Conservation (phyloP, 2,329 filamentous ascomycete genomes). For the Colletotrichum liaoningense region DNA sequence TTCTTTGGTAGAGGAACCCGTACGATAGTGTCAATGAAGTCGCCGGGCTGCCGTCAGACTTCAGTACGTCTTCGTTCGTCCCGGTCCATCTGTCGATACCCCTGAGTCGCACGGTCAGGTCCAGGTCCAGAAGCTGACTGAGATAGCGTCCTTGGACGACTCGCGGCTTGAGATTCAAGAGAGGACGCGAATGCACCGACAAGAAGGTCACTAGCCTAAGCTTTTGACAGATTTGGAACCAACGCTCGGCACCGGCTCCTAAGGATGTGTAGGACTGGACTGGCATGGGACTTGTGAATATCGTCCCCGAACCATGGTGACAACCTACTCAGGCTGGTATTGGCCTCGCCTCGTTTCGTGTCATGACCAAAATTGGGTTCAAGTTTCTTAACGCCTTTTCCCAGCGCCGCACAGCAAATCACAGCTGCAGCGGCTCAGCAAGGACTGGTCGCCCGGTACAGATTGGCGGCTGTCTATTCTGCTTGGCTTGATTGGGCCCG, state of each 20-base stretch:
- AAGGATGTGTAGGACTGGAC: not conserved
- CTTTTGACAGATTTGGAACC: not conserved
- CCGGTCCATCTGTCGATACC: constrained; percentile 6
- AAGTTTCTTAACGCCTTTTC: not conserved
- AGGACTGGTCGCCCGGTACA: not conserved
- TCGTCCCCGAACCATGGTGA: not conserved
- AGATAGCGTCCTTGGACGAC: constrained; percentile 17
- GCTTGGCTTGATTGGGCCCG: not conserved
- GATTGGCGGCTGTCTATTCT: not conserved
- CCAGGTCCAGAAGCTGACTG: constrained; percentile 15
- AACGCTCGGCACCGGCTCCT: not conserved
- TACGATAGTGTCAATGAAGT: constrained; percentile 14
- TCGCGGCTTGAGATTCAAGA: not conserved
- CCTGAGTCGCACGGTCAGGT: constrained; percentile 19
- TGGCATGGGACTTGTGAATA: not conserved
- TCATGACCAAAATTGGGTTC: not conserved
- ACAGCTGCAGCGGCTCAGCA: constrained; percentile 13
- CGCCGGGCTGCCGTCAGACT: constrained; percentile 11
- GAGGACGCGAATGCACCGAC: not conserved
- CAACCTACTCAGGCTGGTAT: not conserved
- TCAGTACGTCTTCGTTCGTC: not conserved
- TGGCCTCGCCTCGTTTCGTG: constrained; percentile 2
- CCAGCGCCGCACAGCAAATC: constrained; percentile 1
- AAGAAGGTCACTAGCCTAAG: constrained; percentile 10
- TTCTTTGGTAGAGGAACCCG: constrained; percentile 14